Base-by-base conservation (phyloP, 2,329 filamentous ascomycete species). In the Colletotrichum filicis region DNA sequence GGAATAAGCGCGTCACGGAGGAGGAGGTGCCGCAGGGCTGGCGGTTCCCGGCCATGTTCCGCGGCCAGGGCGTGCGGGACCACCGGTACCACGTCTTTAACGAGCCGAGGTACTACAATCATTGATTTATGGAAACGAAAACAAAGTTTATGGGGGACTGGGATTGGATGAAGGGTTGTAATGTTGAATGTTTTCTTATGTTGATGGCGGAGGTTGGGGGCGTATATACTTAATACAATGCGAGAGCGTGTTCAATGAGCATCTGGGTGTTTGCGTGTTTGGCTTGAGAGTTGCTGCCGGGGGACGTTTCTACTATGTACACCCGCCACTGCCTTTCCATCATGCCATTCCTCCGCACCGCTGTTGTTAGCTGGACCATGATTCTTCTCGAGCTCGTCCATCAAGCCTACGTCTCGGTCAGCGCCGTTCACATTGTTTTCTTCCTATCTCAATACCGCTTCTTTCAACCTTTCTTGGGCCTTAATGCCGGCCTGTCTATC, bases 41-140 rank as follows among this genome's bases (percentile, higher is more conserved):
- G 85, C 89, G 93, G 73, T 99, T 98, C 87, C 97, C 97, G 1
- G 88, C 88, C 16, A 80, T 97, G 82, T 98, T 99, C 85, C 91
- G 90, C 76, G 96, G 95, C 0, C 83, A 95, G 76, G 97, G 97
- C 59, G 94, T 98, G 5, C 88, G 97, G 73, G 97, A 94, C 5
- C 97, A 99, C 83, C 85, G 88, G 74, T 99, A 98, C 83, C 97
- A 99, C 82, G 97, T 98, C 35, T 98, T 99, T 83, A 89, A 98
- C 77, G 94, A 97, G 85, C 95, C 95, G 62, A 89, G 94, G 80
- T 98, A 97, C 80, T 92, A 83, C 75, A 81, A 80, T 62, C 84
- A 84, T 69, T 85, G 67, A 73, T 42, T 55, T 73, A 75, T 46
- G 56, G 30, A 32, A 24, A 55, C 32, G 59, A 37, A 19, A 42